phyloP scores from a whole-genome alignment of 73 alveolate species.

The Uronychia binucleata region DNA sequence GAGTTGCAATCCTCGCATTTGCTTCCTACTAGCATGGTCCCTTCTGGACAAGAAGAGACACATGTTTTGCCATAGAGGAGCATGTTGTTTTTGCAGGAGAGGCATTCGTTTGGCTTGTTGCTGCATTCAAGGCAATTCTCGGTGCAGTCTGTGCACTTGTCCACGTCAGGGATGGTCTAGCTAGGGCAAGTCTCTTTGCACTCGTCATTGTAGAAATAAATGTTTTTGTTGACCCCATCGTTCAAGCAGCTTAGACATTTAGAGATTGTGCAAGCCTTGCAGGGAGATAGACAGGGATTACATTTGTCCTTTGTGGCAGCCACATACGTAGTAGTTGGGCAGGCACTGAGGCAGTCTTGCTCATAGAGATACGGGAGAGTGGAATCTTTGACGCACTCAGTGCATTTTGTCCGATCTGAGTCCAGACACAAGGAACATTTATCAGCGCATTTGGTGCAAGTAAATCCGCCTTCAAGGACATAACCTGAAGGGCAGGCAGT shows the following conservation, averaged over 20 bases:
- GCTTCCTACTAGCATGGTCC: neutral
- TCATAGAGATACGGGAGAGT: neutral
- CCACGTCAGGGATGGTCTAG: neutral
- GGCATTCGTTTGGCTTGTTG: neutral
- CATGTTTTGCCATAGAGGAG: neutral
- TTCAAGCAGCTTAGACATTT: neutral
- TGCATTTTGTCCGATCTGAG: neutral
- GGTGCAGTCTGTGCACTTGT: neutral
- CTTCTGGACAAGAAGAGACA: neutral
- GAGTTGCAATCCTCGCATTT: slow-evolving; percentile 19
- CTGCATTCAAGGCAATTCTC: neutral
- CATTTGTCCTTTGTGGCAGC: slow-evolving; percentile 6
- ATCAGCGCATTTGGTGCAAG: neutral
- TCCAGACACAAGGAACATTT: neutral
- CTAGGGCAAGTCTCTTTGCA: neutral
- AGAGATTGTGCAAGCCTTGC: slow-evolving; percentile 7
- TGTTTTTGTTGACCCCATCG: neutral
- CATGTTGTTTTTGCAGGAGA: neutral
- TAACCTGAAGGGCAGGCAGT: neutral
- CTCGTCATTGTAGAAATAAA: neutral
- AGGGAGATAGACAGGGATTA: slow-evolving; percentile 23
- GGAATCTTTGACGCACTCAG: slow-evolving; percentile 2
- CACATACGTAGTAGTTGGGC: slow-evolving; percentile 12
- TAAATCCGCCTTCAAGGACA: slow-evolving; percentile 2
- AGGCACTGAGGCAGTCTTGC: slow-evolving; percentile 6